Conservation (phyloP, 805 yeast species). For the Suhomyces sp. region DNA sequence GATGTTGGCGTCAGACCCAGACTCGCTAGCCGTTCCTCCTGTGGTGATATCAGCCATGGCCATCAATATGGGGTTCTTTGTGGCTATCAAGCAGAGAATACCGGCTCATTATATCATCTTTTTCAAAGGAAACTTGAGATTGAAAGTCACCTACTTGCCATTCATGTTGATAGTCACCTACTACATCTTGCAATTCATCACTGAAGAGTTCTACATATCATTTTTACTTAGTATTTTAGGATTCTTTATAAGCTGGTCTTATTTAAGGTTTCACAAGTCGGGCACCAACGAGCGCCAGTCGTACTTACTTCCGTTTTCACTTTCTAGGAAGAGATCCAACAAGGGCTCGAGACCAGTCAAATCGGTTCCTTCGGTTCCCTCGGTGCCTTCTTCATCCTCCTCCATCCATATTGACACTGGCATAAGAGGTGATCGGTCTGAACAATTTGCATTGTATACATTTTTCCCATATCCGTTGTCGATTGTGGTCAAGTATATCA, state of each 20-base stretch:
- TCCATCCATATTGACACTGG: constrained; percentile 8
- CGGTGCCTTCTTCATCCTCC: not conserved
- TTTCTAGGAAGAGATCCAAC: constrained; percentile 8
- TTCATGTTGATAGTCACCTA: constrained; percentile 18
- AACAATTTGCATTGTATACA: constrained; percentile 33
- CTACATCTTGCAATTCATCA: constrained; percentile 22
- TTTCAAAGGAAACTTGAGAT: constrained; percentile 44
- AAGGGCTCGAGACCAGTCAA: constrained; percentile 14
- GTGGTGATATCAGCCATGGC: constrained; percentile 55
- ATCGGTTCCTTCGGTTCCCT: not conserved
- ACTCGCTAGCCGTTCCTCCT: constrained; percentile 29
- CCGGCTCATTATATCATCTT: constrained; percentile 57
- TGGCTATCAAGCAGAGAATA: constrained; percentile 62
- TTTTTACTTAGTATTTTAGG: constrained; percentile 26
- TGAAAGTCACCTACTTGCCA: constrained; percentile 43
- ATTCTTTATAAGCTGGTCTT: constrained; percentile 37
- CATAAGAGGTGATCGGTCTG: constrained; percentile 25
- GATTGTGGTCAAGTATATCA: constrained; percentile 16
- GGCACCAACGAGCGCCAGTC: constrained; percentile 44
- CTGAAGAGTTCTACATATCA: constrained; percentile 27
- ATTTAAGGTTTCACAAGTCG: constrained; percentile 36
- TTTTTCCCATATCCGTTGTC: constrained; percentile 44
- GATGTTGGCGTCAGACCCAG: constrained; percentile 8
- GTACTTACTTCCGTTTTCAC: constrained; percentile 36
- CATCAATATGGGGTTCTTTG: constrained; percentile 54